Evolutionary conservation across 2,329 filamentous ascomycete genomes (phyloP).

Genomic region (Laburnicola sp.): DNA sequence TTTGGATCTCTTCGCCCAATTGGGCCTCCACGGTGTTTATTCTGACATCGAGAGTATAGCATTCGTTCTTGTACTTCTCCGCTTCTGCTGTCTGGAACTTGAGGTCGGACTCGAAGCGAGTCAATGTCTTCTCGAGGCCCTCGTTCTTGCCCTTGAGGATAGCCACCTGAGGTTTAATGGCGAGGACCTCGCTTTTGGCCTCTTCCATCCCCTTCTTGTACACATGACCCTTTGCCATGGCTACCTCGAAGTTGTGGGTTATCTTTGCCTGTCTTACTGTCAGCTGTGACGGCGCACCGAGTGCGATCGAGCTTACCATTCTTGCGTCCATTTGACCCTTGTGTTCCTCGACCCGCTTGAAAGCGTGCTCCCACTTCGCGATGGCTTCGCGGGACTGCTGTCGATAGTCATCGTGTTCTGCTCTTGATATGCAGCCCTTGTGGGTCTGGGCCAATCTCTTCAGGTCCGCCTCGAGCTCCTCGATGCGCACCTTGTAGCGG

Average conservation of each 20-base stretch:
- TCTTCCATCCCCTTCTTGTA: constrained; percentile 28
- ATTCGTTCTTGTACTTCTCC: constrained; percentile 45
- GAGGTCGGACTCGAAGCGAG: constrained; percentile 35
- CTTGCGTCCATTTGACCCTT: constrained; percentile 31
- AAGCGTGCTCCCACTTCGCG: constrained; percentile 38
- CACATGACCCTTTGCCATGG: constrained; percentile 28
- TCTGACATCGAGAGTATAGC: constrained; percentile 49
- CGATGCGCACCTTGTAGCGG: constrained; percentile 32
- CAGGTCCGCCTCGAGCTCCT: constrained; percentile 35
- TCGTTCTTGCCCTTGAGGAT: constrained; percentile 36
- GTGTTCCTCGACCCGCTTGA: constrained; percentile 36
- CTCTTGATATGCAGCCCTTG: constrained; percentile 29
- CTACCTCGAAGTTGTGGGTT: constrained; percentile 25
- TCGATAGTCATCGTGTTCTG: constrained; percentile 34
- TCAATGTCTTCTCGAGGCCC: constrained; percentile 29
- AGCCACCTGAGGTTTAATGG: constrained; percentile 10
- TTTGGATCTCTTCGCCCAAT: constrained; percentile 67
- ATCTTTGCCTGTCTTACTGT: constrained; percentile 25
- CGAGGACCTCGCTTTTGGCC: constrained; percentile 27
- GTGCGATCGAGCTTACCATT: constrained; percentile 23
- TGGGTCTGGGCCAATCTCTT: constrained; percentile 26
- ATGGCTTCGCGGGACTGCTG: constrained; percentile 37
- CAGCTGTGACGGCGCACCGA: background rate
- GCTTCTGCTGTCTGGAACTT: constrained; percentile 40
- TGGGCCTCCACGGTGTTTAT: constrained; percentile 65